Percentiles rank a stretch among this genome's conserved stretches.
Conservation (phyloP, 768 basidiomycete genomes). For the Lactifluus pinguis region DNA sequence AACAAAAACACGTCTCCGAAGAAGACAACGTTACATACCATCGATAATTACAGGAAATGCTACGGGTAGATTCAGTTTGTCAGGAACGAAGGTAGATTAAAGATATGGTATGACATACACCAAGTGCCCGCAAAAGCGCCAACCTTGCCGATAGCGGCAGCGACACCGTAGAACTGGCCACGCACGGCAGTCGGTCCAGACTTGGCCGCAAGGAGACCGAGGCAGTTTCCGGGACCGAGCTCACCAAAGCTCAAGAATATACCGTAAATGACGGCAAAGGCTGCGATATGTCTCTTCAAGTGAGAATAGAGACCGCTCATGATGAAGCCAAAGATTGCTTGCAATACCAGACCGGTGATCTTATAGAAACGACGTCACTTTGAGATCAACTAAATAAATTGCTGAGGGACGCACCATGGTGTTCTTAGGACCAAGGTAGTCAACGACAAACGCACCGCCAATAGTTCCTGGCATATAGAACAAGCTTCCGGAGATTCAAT, state of each 20-base stretch:
- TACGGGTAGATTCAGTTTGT: conserved; percentile 21
- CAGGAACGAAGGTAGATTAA: background rate
- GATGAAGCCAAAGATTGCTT: conserved; percentile 76
- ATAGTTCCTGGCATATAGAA: conserved; percentile 70
- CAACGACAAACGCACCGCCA: conserved; percentile 66
- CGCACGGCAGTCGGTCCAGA: conserved; percentile 77
- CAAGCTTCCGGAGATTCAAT: conserved; percentile 29
- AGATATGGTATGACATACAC: conserved; percentile 36
- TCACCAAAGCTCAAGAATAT: conserved; percentile 88
- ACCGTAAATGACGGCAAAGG: conserved; percentile 81
- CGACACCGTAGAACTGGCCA: conserved; percentile 79
- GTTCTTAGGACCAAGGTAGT: conserved; percentile 65
- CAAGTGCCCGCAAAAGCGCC: conserved; percentile 81
- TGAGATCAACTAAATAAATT: background rate
- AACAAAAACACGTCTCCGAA: background rate
- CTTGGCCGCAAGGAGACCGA: conserved; percentile 82
- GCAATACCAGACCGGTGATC: conserved; percentile 59
- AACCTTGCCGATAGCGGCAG: conserved; percentile 79
- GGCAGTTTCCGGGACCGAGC: conserved; percentile 78
- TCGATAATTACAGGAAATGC: conserved; percentile 61
- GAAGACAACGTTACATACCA: conserved; percentile 29
- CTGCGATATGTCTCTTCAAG: conserved; percentile 57
- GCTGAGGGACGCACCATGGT: conserved; percentile 46
- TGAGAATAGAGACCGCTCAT: conserved; percentile 75
- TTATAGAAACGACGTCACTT: conserved; percentile 27